These are phyloP conservation scores for Davidsoniella australis DNA, from an alignment of 2,329 filamentous ascomycete genomes.

Conservation along the genomic window DNA sequence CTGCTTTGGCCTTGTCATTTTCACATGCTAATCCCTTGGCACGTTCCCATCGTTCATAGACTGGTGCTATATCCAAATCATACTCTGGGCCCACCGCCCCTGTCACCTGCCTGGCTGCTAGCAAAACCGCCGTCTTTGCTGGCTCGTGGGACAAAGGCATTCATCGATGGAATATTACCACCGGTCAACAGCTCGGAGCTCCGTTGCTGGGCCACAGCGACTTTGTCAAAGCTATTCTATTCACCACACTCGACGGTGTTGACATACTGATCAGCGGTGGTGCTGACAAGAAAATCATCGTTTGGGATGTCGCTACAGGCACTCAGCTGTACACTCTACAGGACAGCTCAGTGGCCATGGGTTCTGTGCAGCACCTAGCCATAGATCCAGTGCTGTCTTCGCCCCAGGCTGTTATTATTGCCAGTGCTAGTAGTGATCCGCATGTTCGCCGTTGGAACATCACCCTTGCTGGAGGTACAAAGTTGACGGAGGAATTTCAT, in stretches of 20 bases:
- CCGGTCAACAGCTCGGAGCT: constrained; percentile 29
- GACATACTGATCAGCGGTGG: constrained; percentile 56
- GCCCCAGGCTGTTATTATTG: constrained; percentile 36
- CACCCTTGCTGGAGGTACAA: constrained; percentile 31
- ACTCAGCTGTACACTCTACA: constrained; percentile 58
- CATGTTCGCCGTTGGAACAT: constrained; percentile 66
- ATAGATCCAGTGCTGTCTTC: constrained; percentile 50
- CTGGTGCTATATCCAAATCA: constrained; percentile 16
- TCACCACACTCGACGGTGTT: constrained; percentile 40
- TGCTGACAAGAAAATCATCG: constrained; percentile 62
- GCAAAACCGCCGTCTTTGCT: constrained; percentile 52
- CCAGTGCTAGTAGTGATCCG: constrained; percentile 67
- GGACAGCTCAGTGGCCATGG: constrained; percentile 51
- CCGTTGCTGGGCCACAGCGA: constrained; percentile 66
- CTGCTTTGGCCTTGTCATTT: background rate
- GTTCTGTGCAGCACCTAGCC: constrained; percentile 64
- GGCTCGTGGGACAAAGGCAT: constrained; percentile 90
- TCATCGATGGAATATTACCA: constrained; percentile 63
- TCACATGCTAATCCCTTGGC: background rate
- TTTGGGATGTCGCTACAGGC: constrained; percentile 62
- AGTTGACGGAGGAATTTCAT: constrained; percentile 32
- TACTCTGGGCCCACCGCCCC: constrained; percentile 67
- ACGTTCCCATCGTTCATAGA: constrained; percentile 2
- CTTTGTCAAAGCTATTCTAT: constrained; percentile 73
- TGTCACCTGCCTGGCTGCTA: constrained; percentile 58